Conservation (phyloP, 805 yeast species). For the Kluyveromyces starmeri region DNA sequence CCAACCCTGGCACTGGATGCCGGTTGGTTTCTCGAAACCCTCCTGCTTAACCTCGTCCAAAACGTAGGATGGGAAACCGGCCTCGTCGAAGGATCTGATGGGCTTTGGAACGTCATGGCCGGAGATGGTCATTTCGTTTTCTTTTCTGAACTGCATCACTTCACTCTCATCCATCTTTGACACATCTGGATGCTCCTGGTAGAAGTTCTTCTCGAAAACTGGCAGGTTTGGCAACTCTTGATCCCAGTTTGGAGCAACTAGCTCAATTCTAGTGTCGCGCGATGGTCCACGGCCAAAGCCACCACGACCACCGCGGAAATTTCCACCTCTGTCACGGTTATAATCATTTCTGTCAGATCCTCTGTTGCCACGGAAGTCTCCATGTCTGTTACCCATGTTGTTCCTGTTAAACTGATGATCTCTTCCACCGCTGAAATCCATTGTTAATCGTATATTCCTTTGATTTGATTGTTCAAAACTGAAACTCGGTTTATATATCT, state of each 20-base stretch:
- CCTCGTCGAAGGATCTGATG: slow-evolving; percentile 86
- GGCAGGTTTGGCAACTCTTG: slow-evolving; percentile 52
- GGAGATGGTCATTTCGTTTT: slow-evolving; percentile 73
- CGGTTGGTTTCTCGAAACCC: slow-evolving; percentile 92
- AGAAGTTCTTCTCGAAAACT: slow-evolving; percentile 90
- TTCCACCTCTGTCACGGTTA: slow-evolving; percentile 29
- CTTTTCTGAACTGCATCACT: slow-evolving; percentile 64
- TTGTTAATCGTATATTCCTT: slow-evolving; percentile 18
- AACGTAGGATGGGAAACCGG: slow-evolving; percentile 95
- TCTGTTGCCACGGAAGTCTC: slow-evolving; percentile 34
- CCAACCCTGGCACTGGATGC: slow-evolving; percentile 99
- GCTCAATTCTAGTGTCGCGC: slow-evolving; percentile 29
- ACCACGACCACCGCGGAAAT: slow-evolving; percentile 32
- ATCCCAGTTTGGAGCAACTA: slow-evolving; percentile 71
- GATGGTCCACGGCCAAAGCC: slow-evolving; percentile 33
- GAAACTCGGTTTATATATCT: too few species aligned
- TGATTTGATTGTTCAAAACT: too few species aligned
- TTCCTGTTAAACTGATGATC: slow-evolving; percentile 31
- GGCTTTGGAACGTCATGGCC: slow-evolving; percentile 93
- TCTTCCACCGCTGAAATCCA: slow-evolving; percentile 29
- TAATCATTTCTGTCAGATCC: slow-evolving; percentile 31
- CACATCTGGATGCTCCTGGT: slow-evolving; percentile 76
- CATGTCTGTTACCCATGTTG: slow-evolving; percentile 31
- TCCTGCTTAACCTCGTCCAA: slow-evolving; percentile 78
- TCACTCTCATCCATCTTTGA: slow-evolving; percentile 67